Percentiles rank a stretch among this genome's conserved stretches.
Conservation (phyloP, 2,329 filamentous ascomycete genomes). For the Phyllosticta ampelicida region DNA sequence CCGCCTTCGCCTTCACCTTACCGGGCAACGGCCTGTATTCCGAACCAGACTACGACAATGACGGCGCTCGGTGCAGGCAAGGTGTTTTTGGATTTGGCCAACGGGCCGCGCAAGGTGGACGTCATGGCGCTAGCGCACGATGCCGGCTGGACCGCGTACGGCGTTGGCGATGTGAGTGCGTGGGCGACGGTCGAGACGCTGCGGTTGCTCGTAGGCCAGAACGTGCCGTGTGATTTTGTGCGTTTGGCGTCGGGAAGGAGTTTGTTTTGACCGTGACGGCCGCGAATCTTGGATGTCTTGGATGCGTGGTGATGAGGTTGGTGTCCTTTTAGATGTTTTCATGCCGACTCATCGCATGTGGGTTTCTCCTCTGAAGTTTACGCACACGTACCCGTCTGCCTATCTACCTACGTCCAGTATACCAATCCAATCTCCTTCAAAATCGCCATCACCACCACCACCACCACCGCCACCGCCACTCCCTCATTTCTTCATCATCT, state of each 20-base stretch:
- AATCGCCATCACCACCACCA: too few relatives aligned
- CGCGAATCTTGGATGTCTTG: background rate
- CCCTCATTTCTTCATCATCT: too few relatives aligned
- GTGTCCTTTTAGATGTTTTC: background rate
- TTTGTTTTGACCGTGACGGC: conserved; percentile 17
- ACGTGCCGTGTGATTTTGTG: conserved; percentile 81
- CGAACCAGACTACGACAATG: too few relatives aligned
- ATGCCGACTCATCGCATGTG: background rate
- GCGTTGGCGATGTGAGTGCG: conserved; percentile 66
- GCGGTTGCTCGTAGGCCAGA: conserved; percentile 69
- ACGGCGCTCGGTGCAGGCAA: conserved; percentile 37
- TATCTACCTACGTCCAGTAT: too few relatives aligned
- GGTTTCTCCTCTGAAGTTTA: too few relatives aligned
- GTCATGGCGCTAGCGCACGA: conserved; percentile 54
- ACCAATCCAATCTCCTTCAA: too few relatives aligned
- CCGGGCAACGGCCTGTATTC: too few relatives aligned
- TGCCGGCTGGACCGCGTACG: conserved; percentile 70
- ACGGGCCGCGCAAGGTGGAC: conserved; percentile 46
- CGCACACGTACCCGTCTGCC: too few relatives aligned
- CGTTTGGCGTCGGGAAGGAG: conserved; percentile 54
- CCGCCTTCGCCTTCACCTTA: background rate
- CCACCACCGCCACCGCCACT: too few relatives aligned
- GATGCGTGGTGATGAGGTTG: background rate
- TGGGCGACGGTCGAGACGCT: conserved; percentile 79
- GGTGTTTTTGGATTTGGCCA: conserved; percentile 72